A percentile compares a stretch with the other conserved stretches of the same genome.
phyloP scores from a whole-genome alignment of 352 stramenopile genomes.

The Thalassiosira livingstoniorum region DNA sequence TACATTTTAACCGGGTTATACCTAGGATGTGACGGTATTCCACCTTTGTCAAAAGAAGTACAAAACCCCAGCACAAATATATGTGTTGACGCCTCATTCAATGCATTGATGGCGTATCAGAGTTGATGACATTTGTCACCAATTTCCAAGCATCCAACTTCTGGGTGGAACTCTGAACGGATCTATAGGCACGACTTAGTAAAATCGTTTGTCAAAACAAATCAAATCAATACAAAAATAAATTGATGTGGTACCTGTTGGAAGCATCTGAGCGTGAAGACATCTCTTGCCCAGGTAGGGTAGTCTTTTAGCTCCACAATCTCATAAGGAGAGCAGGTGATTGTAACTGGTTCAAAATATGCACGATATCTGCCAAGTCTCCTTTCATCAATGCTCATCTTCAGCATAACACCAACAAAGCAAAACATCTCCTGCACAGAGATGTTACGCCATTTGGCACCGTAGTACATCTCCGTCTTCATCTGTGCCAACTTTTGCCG shows the following conservation, averaged over 20 bases:
- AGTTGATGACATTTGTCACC: not conserved
- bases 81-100: not conserved
- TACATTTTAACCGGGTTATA: conserved; percentile 18
- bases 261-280: not conserved
- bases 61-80: not conserved
- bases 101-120: not conserved
- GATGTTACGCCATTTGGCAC: too few relatives aligned
- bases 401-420: not conserved
- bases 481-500: too few relatives aligned
- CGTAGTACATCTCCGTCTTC: too few relatives aligned
- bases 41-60: conserved; percentile 29
- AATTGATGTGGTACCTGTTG: too few relatives aligned
- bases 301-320: not conserved
- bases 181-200: too few relatives aligned
- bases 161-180: not conserved
- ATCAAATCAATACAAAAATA: too few relatives aligned
- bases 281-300: not conserved
- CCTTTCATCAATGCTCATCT: not conserved
- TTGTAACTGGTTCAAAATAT: not conserved
- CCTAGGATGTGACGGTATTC: conserved; percentile 7
- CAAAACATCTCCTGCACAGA: not conserved
- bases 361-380: not conserved
- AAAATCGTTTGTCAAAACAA: too few relatives aligned
- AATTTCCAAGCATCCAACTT: not conserved
- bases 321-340: not conserved